A percentile compares a stretch with the other conserved stretches of the same genome.
Conservation (phyloP, 495 filamentous ascomycete species). For the Penicillium antarcticum region DNA sequence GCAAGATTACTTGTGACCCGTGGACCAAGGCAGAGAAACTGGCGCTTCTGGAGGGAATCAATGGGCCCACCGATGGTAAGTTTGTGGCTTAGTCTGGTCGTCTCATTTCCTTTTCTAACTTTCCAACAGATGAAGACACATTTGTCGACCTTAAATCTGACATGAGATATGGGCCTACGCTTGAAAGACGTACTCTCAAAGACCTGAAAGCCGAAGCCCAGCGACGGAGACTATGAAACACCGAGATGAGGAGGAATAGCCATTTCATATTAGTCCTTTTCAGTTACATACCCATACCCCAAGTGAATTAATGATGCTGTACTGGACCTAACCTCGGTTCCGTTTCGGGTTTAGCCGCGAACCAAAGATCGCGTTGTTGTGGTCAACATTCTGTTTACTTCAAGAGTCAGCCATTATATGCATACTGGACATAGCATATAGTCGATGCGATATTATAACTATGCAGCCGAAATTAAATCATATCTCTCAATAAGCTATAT, state of each 20-base stretch:
- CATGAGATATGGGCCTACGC: neutral
- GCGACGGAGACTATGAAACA: neutral
- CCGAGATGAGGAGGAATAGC: too few species aligned
- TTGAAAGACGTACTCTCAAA: neutral
- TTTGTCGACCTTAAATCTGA: slow-evolving; percentile 1
- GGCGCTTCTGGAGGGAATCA: slow-evolving; percentile 3
- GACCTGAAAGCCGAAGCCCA: neutral
- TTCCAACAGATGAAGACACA: neutral
- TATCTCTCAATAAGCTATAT: too few species aligned
- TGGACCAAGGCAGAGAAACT: neutral
- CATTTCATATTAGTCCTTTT: too few species aligned
- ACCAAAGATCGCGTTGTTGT: slow-evolving; percentile 21
- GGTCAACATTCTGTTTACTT: slow-evolving; percentile 2
- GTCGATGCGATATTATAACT: too few species aligned
- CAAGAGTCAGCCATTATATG: too few species aligned
- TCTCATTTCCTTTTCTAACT: neutral
- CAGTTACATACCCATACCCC: too few species aligned
- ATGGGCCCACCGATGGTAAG: neutral
- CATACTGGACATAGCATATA: too few species aligned
- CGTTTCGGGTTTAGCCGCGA: slow-evolving; percentile 7
- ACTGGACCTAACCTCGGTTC: too few species aligned
- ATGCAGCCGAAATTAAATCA: too few species aligned
- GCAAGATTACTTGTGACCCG: neutral
- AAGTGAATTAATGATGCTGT: too few species aligned
- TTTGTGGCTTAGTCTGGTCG: neutral